Conservation (phyloP, 2,329 filamentous ascomycete genomes). For the Pleomassaria siparia region DNA sequence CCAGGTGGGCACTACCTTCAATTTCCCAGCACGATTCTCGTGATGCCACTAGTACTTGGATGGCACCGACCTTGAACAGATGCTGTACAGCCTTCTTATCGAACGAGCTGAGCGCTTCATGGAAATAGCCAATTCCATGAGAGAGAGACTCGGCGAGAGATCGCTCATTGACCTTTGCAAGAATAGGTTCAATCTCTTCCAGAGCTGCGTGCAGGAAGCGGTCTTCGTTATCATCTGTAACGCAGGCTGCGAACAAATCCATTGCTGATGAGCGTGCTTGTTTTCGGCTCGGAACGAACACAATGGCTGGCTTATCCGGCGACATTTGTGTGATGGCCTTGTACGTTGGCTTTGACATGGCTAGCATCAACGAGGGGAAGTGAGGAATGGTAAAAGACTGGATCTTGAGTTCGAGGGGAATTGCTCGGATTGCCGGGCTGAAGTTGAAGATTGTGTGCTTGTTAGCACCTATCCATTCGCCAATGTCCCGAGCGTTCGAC, state of each 20-base stretch:
- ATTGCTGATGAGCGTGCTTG: slow-evolving; percentile 85
- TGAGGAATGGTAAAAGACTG: slow-evolving; percentile 96
- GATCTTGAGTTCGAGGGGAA: slow-evolving; percentile 89
- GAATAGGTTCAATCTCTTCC: slow-evolving; percentile 77
- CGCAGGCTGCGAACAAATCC: slow-evolving; percentile 83
- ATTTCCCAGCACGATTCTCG: slow-evolving; percentile 97
- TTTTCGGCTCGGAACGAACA: slow-evolving; percentile 92
- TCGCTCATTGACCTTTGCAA: slow-evolving; percentile 81
- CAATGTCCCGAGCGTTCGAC: slow-evolving; percentile 88
- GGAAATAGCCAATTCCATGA: slow-evolving; percentile 95
- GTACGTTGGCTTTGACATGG: slow-evolving; percentile 95
- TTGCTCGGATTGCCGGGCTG: slow-evolving; percentile 83
- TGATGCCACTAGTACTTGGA: slow-evolving; percentile 79
- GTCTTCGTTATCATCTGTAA: slow-evolving; percentile 88
- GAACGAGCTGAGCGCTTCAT: slow-evolving; percentile 84
- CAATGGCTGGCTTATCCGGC: slow-evolving; percentile 81
- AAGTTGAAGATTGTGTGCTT: slow-evolving; percentile 99
- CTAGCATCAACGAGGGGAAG: slow-evolving; percentile 96
- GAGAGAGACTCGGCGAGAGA: slow-evolving; percentile 85
- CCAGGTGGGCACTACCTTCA: slow-evolving; percentile 81
- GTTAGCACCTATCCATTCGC: slow-evolving; percentile 96
- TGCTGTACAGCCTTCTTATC: slow-evolving; percentile 95
- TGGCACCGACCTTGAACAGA: slow-evolving; percentile 84
- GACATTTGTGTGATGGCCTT: slow-evolving; percentile 86
- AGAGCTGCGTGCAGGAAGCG: slow-evolving; percentile 85